These are phyloP conservation scores for Ziziphus jujuba DNA, from an alignment of 306 rosid species.

Conservation along the genomic window DNA sequence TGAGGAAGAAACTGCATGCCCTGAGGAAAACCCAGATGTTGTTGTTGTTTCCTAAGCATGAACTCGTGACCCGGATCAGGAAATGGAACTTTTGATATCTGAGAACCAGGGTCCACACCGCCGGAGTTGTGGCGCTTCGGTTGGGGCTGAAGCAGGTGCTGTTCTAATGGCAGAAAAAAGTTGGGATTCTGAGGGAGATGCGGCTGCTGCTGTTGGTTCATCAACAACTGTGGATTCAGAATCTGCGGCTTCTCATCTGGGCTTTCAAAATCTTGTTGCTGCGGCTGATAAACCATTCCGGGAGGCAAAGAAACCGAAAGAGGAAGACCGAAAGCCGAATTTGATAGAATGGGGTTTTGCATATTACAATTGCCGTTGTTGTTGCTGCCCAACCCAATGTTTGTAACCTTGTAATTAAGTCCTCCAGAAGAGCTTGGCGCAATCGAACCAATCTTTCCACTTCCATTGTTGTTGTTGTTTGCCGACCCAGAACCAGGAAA, in stretches of 20 bases:
- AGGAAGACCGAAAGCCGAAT: conserved; percentile 19
- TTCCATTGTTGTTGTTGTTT: conserved; percentile 21
- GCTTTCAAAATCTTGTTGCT: conserved; percentile 15
- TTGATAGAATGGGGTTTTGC: conserved; percentile 27
- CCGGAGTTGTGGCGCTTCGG: conserved; percentile 42
- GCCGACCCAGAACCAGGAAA: conserved; percentile 25
- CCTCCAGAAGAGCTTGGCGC: conserved; percentile 25
- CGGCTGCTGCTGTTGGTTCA: conserved; percentile 26
- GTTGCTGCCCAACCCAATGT: conserved; percentile 19
- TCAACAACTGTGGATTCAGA: conserved; percentile 31
- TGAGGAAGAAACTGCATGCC: conserved; percentile 44
- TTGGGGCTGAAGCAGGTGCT: conserved; percentile 31
- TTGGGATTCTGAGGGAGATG: conserved; percentile 32
- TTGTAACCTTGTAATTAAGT: conserved; percentile 26
- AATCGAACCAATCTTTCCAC: conserved; percentile 23
- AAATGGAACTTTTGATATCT: conserved; percentile 35
- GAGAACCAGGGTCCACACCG: conserved; percentile 23
- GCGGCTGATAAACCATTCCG: conserved; percentile 23
- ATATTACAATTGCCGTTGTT: conserved; percentile 15
- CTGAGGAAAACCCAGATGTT: conserved; percentile 31
- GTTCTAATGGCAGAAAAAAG: conserved; percentile 37
- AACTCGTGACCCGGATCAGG: conserved; percentile 33
- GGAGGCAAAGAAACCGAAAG: conserved; percentile 27
- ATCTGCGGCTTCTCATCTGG: conserved; percentile 43
- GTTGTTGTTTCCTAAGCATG: conserved; percentile 32